Base-by-base conservation (phyloP, 2,329 filamentous ascomycete species). In the Pseudogymnoascus sp. region DNA sequence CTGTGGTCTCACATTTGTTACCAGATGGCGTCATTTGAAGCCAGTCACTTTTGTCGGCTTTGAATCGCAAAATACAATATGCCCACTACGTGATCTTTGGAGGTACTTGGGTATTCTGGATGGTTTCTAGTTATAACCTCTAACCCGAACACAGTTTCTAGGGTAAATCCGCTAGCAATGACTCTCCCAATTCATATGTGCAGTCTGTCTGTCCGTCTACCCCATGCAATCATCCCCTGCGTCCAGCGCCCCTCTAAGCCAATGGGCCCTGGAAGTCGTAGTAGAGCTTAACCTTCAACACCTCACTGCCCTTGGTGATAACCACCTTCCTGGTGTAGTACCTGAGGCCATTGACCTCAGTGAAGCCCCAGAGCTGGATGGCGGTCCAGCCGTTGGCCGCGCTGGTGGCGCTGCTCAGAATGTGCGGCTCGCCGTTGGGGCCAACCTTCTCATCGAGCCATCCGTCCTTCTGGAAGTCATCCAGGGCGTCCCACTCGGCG, bases 331-430 rank as follows among this genome's bases (percentile, higher is more conserved):
- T 68, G 3, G 67, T 68, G 66, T 76, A 71, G 36, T 72, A 71
- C 40, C 76, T 72, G 67, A 72, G 65, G 7, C 74, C 76, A 40
- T 77, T 70, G 39, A 79, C 66, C 39, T 71, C 69, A 5, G 74
- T 71, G 65, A 80, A 80, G 0, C 78, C 78, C 77, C 78, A 79
- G 17, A 79, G 65, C 76, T 84, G 82, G 64, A 78, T 74, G 3
- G 80, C 83, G 31, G 73, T 79, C 84, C 84, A 87, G 26, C 74
- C 74, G 65, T 70, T 69, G 58, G 76, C 75, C 44, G 75, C 63
- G 67, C 78, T 84, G 60, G 74, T 73, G 21, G 79, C 82, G 63
- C 70, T 78, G 64, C 74, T 79, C 71, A 84, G 75, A 26, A 85
- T 64, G 62, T 77, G 75, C 36, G 70, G 65, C 15, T 76, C 74